Evolutionary conservation across 192 early-diverging fungal genomes (phyloP).

Genomic region (Thamnidium elegans): DNA sequence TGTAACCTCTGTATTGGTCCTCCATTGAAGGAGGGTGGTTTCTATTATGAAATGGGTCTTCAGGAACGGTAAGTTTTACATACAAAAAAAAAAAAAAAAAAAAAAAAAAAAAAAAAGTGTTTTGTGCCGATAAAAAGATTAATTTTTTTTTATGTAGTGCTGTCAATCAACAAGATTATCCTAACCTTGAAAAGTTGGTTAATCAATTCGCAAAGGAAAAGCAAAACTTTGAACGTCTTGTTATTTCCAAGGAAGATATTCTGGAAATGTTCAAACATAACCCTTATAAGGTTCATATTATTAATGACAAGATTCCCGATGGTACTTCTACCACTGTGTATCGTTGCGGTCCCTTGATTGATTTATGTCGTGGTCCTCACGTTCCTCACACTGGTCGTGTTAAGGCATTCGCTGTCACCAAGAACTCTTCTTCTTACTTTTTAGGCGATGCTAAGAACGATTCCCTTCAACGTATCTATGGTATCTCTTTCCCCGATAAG

Average conservation of each 20-base stretch:
- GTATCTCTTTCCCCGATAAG: constrained; percentile 97
- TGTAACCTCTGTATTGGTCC: constrained; percentile 97
- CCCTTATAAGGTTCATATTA: constrained; percentile 95
- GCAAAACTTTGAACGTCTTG: constrained; percentile 90
- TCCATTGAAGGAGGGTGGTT: constrained; percentile 88
- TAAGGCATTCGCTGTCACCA: constrained; percentile 88
- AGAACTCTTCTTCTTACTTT: constrained; percentile 99
- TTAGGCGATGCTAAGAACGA: constrained; percentile 96
- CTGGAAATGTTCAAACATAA: constrained; percentile 98
- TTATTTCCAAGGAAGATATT: constrained; percentile 83
- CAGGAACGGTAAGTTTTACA: constrained; percentile 50
- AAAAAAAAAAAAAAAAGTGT: not conserved
- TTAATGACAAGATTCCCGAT: constrained; percentile 88
- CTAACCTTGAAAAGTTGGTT: constrained; percentile 83
- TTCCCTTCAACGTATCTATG: constrained; percentile 97
- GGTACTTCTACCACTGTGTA: constrained; percentile 95
- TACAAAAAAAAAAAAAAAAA: not conserved
- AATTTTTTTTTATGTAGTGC: constrained; percentile 37
- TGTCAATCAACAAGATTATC: constrained; percentile 83
- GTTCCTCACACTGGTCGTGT: constrained; percentile 92
- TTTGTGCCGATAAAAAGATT: not conserved
- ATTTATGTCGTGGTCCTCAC: constrained; percentile 95
- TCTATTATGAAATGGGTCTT: constrained; percentile 93
- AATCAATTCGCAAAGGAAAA: constrained; percentile 91
- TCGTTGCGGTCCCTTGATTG: constrained; percentile 97